A percentile compares a stretch with the other conserved stretches of the same genome.
These are phyloP conservation scores for Talaromyces borbonicus DNA, from an alignment of 495 filamentous ascomycete species.

Conservation along the genomic window DNA sequence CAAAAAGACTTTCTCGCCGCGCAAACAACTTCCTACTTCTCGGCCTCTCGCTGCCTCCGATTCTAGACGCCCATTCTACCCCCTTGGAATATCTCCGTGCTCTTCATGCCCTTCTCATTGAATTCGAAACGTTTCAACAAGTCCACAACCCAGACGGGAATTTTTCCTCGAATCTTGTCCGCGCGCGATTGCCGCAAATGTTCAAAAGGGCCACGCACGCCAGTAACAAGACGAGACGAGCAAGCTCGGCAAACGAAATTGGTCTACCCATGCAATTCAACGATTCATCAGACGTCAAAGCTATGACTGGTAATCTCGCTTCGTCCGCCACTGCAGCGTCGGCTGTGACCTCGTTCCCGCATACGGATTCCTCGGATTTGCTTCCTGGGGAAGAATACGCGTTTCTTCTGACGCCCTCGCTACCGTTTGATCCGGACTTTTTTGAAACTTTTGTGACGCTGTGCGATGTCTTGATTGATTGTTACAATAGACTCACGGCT, in stretches of 20 bases:
- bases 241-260: conserved; percentile 59
- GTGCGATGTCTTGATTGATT: conserved; percentile 91
- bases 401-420: conserved; percentile 77
- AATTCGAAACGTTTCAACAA: conserved; percentile 89
- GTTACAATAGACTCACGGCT: conserved; percentile 66
- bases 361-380: conserved; percentile 44
- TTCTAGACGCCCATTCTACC: conserved; percentile 75
- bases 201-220: conserved; percentile 63
- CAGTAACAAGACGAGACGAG: conserved; percentile 57
- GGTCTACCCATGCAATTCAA: conserved; percentile 48
- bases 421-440: conserved; percentile 96
- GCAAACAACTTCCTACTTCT: conserved; percentile 91
- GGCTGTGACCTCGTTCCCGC: conserved; percentile 34
- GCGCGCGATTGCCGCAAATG: conserved; percentile 77
- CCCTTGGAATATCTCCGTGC: conserved; percentile 78
- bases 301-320: conserved; percentile 28
- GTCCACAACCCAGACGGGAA: conserved; percentile 69
- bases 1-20: conserved; percentile 68
- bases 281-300: conserved; percentile 41
- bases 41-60: conserved; percentile 78
- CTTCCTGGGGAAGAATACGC: conserved; percentile 71
- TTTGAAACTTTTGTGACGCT: conserved; percentile 95
- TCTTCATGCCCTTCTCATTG: conserved; percentile 73
- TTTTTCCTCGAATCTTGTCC: conserved; percentile 58
- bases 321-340: conserved; percentile 30